These are phyloP conservation scores for Pichia norvegensis DNA, from an alignment of 1,139 yeast species.

Conservation along the genomic window DNA sequence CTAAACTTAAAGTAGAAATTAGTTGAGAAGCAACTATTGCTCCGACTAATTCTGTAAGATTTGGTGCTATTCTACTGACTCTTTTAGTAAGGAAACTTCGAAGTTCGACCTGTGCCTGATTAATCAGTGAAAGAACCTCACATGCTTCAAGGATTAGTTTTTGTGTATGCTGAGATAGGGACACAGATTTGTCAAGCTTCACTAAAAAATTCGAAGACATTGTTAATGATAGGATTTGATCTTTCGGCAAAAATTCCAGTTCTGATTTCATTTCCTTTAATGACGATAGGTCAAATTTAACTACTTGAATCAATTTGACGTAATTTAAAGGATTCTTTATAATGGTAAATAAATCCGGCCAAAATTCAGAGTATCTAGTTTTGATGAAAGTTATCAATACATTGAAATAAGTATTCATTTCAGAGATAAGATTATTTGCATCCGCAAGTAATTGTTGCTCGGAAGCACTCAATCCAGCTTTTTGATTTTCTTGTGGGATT, in stretches of 20 bases:
- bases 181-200: constrained; percentile 5
- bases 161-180: constrained; percentile 9
- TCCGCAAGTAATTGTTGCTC: constrained; percentile 35
- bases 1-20: constrained; percentile 65
- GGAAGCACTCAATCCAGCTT: background rate
- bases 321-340: constrained; percentile 61
- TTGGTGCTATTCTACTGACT: constrained; percentile 66
- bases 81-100: constrained; percentile 50
- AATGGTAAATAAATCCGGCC: constrained; percentile 64
- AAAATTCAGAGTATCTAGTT: constrained; percentile 49
- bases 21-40: constrained; percentile 69
- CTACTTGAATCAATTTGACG: constrained; percentile 42
- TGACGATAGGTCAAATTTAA: constrained; percentile 36
- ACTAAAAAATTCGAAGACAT: constrained; percentile 55
- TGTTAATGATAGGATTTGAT: constrained; percentile 61
- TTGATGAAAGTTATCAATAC: constrained; percentile 45
- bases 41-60: constrained; percentile 65
- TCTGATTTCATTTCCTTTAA: constrained; percentile 30
- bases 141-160: constrained; percentile 29
- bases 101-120: constrained; percentile 26
- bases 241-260: constrained; percentile 42
- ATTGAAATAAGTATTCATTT: constrained; percentile 50
- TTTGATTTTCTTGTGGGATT: background rate
- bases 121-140: constrained; percentile 16
- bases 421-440: constrained; percentile 50